Evolutionary conservation across 768 basidiomycete genomes (phyloP).

Genomic region (Clavaria fumosa): DNA sequence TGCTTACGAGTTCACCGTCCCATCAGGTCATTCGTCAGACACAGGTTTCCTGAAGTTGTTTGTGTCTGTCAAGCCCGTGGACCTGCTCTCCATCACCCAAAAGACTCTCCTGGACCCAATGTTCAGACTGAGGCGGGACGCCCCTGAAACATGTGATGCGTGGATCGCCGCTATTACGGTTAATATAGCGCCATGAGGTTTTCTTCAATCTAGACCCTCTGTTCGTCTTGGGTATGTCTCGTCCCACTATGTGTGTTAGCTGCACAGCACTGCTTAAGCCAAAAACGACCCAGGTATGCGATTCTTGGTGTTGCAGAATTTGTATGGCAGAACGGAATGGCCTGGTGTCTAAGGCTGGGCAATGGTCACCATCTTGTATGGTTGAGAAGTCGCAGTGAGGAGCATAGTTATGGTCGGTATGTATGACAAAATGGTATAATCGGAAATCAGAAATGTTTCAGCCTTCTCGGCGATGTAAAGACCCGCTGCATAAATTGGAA

Average conservation of each 20-base stretch:
- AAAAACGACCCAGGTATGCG: too few relatives aligned
- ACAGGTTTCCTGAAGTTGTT: constrained; percentile 31
- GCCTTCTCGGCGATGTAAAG: not conserved
- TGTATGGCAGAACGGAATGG: too few relatives aligned
- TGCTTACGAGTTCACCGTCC: constrained; percentile 20
- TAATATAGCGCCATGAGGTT: too few relatives aligned
- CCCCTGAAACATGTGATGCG: not conserved
- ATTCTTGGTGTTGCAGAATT: too few relatives aligned
- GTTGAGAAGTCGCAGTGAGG: not conserved
- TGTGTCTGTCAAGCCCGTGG: constrained; percentile 21
- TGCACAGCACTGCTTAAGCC: too few relatives aligned
- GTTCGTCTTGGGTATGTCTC: too few relatives aligned
- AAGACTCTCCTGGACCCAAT: constrained; percentile 17
- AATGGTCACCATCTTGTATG: not conserved
- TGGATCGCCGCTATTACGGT: not conserved
- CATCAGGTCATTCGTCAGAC: constrained; percentile 19
- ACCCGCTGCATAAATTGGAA: not conserved
- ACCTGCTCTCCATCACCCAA: constrained; percentile 22
- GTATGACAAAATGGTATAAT: not conserved
- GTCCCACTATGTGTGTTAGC: too few relatives aligned
- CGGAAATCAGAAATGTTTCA: not conserved
- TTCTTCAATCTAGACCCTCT: too few relatives aligned
- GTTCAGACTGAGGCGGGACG: not conserved
- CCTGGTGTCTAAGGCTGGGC: not conserved
- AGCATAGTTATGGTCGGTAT: not conserved